Evolutionary conservation across 1,284 basidiomycete species (phyloP).

Genomic region (Clitocybe nebularis): DNA sequence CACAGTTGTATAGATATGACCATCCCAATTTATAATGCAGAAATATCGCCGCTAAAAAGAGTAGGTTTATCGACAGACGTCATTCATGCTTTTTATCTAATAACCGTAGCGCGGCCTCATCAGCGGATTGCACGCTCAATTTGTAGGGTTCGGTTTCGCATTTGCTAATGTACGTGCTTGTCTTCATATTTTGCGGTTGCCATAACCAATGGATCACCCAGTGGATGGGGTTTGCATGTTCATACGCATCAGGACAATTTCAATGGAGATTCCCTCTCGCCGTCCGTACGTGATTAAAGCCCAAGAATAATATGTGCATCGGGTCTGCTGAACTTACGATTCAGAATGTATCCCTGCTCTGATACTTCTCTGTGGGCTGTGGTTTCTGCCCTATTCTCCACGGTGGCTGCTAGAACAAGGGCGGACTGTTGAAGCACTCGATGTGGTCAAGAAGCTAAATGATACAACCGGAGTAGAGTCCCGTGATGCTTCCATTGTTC

Average conservation of each 20-base stretch:
- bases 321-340: not conserved
- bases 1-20: slow-evolving; percentile 5
- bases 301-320: no score
- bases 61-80: slow-evolving; percentile 1
- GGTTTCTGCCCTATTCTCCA: slow-evolving; percentile 6
- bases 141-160: slow-evolving; percentile 8
- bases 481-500: not conserved
- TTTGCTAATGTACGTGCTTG: slow-evolving; percentile 7
- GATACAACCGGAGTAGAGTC: not conserved
- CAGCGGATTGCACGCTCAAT: slow-evolving; percentile 8
- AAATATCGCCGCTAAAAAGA: slow-evolving; percentile 7
- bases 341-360: slow-evolving; percentile 9
- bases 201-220: not conserved
- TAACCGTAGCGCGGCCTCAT: slow-evolving; percentile 10
- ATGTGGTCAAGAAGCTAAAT: slow-evolving; percentile 5
- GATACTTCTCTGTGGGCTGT: slow-evolving; percentile 4
- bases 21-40: slow-evolving; percentile 8
- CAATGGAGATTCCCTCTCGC: slow-evolving; percentile 11
- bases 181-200: not conserved
- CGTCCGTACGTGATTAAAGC: slow-evolving; percentile 8
- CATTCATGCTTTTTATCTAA: no score
- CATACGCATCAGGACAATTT: slow-evolving; percentile 6
- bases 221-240: slow-evolving; percentile 10
- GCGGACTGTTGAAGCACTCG: slow-evolving; percentile 6
- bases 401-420: slow-evolving; percentile 9